Base-by-base conservation (phyloP, 176 grass and related monocot species). In the Oropetium thomaeum region DNA sequence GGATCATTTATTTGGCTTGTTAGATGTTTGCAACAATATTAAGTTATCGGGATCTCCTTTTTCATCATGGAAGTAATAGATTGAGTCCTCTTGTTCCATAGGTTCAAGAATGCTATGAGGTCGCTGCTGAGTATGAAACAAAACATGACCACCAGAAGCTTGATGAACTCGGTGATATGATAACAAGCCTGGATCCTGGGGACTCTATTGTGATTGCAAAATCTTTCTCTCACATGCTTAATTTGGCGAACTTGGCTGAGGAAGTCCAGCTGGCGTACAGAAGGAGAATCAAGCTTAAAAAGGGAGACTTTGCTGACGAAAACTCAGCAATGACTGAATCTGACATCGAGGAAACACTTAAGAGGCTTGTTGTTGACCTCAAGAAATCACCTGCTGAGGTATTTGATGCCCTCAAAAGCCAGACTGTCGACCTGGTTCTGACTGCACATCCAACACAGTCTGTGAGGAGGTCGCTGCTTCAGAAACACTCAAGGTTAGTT, bases 31-130 rank as follows among this genome's bases (percentile, higher is more conserved):
- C 6, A 48, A 37, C 14, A 75, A 69, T 48, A 81, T 45, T 54
- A 33, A 42, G 15, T 74, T 26, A 34, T 4, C 10, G 5, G 3
- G 17, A 10, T 54, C 3, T 81, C 29, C 27, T 71, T 67, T 49
- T 22, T 70, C 45, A 59, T 40, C 49, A 79, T 73, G 69, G 29
- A 49, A 15, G 13, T 10, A 19, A 51, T 60, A 67, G 77, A 67
- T 11, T 73, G 67, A 58, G 32, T 16, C 19, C 3, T 7, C 22
- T 30, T 82, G 43, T 54, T 67, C 23, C 53, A 23, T 77, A 92
- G 90, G 90, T 92, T 89, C 86, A 92, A 86, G 90, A 92, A 69
- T 92, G 83, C 42, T 92, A 92, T 53, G 90, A 87, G 41, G 62
- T 92, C 5, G 80, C 90, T 74, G 90, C 90, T 8, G 83, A 89